Evolutionary conservation across 139 green algal genomes (phyloP), one percentile per base, ranked within the genome.

Genomic region (Axilococcus clingmanii): DNA sequence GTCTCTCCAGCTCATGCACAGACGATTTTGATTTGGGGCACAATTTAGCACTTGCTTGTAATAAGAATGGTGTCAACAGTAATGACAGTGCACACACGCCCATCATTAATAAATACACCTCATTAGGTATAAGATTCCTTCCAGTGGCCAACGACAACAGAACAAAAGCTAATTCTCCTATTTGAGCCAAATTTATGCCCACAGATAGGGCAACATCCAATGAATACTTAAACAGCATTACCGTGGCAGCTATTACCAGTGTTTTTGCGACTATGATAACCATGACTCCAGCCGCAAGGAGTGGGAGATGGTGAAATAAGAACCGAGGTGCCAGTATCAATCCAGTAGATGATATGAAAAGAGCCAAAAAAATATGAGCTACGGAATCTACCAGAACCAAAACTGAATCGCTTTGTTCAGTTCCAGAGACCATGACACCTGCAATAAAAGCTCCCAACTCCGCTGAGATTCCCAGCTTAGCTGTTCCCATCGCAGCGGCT

Each of bases 111-210:
- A 95, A 78, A 68, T 96, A 97, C 38, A 87, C 76, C 56, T 85
- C 74, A 22, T 72, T 52, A 3, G 78, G 63, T 40, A 97, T 51
- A 14, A 97, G 76, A 5, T 70, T 57, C 12, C 88, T 61, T 53
- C 84, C 66, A 35, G 62, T 77, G 5, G 83, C 91, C 41, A 88
- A 69, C 7, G 62, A 81, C 29, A 98, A 79, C 66, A 98, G 76
- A 31, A 98, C 87, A 58, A 97, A 95, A 7, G 76, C 78, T 64
- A 98, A 96, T 79, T 98, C 90, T 19, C 90, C 81, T 34, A 71
- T 25, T 52, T 95, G 87, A 7, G 84, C 81, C 64, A 98, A 78
- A 49, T 71, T 85, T 7, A 96, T 57, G 0, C 84, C 89, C 30
- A 97, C 87, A 1, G 76, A 78, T 20, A 82, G 34, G 2, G 75